Base-by-base conservation (phyloP, 2,329 filamentous ascomycete species). In the Cladosporium halotolerans region DNA sequence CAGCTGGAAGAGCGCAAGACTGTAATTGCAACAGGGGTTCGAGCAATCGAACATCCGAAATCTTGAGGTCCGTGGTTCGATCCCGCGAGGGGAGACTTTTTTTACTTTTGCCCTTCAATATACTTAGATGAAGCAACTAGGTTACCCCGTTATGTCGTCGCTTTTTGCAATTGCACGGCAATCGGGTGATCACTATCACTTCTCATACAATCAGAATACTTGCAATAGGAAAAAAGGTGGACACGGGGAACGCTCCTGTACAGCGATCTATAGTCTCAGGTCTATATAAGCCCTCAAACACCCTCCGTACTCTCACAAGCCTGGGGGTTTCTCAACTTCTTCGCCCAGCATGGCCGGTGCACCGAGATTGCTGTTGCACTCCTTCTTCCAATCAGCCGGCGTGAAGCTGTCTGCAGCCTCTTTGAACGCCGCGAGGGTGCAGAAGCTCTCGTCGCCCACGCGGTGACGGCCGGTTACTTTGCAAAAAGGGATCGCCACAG, bases 351-450 rank as follows among this genome's bases (percentile, higher is more conserved):
- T 41, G 23, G 77, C 71, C 2, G 75, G 74, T 56, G 74, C 69
- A 41, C 80, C 80, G 38, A 86, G 60, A 60, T 84, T 84, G 53
- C 70, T 70, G 39, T 70, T 68, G 63, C 85, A 89, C 50, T 81
- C 81, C 14, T 70, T 66, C 64, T 80, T 81, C 92, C 91, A 97
- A 68, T 90, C 80, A 55, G 75, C 74, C 0, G 93, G 93, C 1
- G 89, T 93, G 66, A 88, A 95, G 64, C 89, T 89, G 72, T 97
- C 92, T 2, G 93, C 89, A 52, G 96, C 88, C 48, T 82, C 76
- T 71, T 97, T 97, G 77, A 99, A 99, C 0, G 92, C 89, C 53
- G 86, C 84, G 63, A 99, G 71, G 0, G 92, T 97, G 72, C 93
- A 99, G 65, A 97, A 92, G 23, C 83, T 88, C 61, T 90, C 85